phyloP scores from a whole-genome alignment of 1,139 yeast genomes.

The Suhomyces bokatorum region DNA sequence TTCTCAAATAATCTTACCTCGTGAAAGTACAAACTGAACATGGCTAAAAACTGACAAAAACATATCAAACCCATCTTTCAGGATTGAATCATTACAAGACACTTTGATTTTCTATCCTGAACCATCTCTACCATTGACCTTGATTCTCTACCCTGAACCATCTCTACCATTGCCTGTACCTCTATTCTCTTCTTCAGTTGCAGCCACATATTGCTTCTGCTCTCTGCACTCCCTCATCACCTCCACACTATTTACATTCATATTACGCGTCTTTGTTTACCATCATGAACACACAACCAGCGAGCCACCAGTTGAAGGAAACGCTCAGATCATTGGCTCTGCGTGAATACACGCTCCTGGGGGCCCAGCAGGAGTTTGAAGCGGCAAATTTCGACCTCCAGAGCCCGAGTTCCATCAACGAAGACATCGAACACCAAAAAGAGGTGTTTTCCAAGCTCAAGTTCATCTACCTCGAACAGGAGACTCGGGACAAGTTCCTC shows the following conservation, averaged over 20 bases:
- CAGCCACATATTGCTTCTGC: no score
- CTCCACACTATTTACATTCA: background rate
- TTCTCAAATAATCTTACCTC: no score
- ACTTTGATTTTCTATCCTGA: no score
- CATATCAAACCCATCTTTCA: no score
- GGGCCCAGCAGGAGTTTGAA: conserved; percentile 18
- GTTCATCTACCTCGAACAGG: conserved; percentile 66
- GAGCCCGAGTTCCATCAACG: conserved; percentile 30
- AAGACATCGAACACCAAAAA: conserved; percentile 34
- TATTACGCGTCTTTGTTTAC: background rate
- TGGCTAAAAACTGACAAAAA: no score
- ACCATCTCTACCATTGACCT: no score
- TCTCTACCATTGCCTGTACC: no score
- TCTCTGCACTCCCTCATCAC: background rate
- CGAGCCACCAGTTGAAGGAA: background rate
- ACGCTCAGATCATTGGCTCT: background rate
- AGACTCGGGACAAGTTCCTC: conserved; percentile 63
- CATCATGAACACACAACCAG: background rate
- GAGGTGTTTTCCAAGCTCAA: conserved; percentile 53
- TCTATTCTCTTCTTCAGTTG: no score
- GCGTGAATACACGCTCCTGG: conserved; percentile 11
- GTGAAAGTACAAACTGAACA: no score
- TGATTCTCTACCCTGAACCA: no score
- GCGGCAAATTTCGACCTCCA: conserved; percentile 14
- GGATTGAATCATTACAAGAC: no score